Base-by-base conservation (phyloP, 441 rosid species). In the Erysimum cheiri region DNA sequence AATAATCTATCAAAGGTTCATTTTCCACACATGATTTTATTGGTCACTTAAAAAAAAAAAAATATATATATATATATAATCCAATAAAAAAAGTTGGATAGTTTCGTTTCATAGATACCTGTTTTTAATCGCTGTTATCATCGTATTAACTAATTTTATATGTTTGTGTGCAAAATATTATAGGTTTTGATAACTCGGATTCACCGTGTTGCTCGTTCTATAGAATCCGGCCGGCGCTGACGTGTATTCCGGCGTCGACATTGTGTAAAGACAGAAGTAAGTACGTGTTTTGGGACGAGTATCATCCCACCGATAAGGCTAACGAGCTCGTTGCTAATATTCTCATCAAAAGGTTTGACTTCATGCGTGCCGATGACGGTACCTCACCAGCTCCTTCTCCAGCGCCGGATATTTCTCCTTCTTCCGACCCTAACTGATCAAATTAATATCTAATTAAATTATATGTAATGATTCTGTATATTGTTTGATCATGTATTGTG, bases 221-320 rank as follows among this genome's bases (percentile, higher is more conserved):
- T 55, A 85, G 56, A 33, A 91, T 93, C 64, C 66, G 97, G 35
- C 98, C 97, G 10, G 91, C 98, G 22, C 78, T 93, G 8, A 93
- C 98, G 6, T 93, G 98, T 65, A 2, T 85, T 11, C 98, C 98
- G 1, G 87, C 87, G 55, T 93, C 98, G 5, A 85, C 75, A 26
- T 58, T 93, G 82, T 93, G 97, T 74, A 66, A 80, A 39, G 98
- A 93, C 76, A 79, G 98, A 81, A 93, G 91, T 80, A 85, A 88
- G 77, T 93, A 88, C 59, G 88, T 93, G 69, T 93, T 93, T 57
- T 93, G 98, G 98, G 98, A 93, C 15, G 98, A 93, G 74, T 93
- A 89, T 66, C 98, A 93, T 67, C 97, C 98, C 22, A 79, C 95
- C 2, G 98, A 93, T 6, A 77, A 81, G 3, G 96, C 98, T 4